Base-by-base conservation (phyloP, 2,329 filamentous ascomycete species). In the Colletotrichum truncatum region DNA sequence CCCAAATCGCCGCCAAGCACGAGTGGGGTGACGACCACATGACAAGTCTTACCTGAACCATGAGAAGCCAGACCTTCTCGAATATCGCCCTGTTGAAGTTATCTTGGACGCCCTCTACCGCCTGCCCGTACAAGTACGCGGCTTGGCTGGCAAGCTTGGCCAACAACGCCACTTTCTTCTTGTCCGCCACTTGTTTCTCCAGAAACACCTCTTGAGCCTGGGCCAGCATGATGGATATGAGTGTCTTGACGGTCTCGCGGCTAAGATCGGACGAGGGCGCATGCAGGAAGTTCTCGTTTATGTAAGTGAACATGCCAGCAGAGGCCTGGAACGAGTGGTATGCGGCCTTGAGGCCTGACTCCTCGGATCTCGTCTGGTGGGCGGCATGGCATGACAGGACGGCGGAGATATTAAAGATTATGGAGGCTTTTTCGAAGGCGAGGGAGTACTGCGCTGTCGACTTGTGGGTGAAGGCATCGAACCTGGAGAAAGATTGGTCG, bases 241-340 rank as follows among this genome's bases (percentile, higher is more conserved):
- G 80, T 0, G 93, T 94, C 81, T 98, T 98, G 73, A 99, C 93
- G 0, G 96, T 99, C 53, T 99, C 95, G 66, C 96, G 85, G 76
- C 94, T 98, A 49, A 99, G 81, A 74, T 99, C 96, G n/a, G 93
- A 94, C 8, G 94, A 98, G 1, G 97, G 96, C 2, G 96, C 96
- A 74, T 99, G 96, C 34, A 99, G 84, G 76, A 99, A 99, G 81
- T 99, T 99, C 81, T 99, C 96, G 79, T 99, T 99, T 82, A 99
- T 99, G 74, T 99, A 99, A 56, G 95, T 98, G 78, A 98, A 99
- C 96, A 99, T 99, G 81, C 96, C 96, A 9, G 96, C 96, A 7
- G 95, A 94, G 39, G 96, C 96, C 78, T 99, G 96, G 81, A 98
- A 98, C 18, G 94, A 98, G 78, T 99, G 95, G 76, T 98, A 99